These are phyloP conservation scores for Pseudogymnoascus sp. DNA, from an alignment of 2,329 filamentous ascomycete species.

Conservation along the genomic window DNA sequence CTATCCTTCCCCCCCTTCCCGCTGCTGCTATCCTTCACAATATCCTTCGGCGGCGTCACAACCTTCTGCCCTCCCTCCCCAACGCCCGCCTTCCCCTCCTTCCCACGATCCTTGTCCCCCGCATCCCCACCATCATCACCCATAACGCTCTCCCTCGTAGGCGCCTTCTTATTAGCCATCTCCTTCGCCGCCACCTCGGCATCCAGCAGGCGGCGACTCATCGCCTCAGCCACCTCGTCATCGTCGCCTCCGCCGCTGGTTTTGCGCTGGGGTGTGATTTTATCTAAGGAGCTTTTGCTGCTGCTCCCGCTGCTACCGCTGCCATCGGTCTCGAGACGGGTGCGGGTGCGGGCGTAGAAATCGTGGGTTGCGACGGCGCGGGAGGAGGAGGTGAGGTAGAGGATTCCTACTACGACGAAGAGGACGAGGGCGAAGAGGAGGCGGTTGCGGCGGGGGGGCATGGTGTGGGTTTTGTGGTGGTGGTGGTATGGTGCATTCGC, in stretches of 20 bases:
- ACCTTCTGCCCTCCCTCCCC: neutral
- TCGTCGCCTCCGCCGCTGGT: slow-evolving; percentile 42
- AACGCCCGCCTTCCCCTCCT: slow-evolving; percentile 10
- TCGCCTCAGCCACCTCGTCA: slow-evolving; percentile 41
- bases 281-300: slow-evolving; percentile 2
- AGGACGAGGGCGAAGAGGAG: slow-evolving; percentile 56
- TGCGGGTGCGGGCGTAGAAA: slow-evolving; percentile 52
- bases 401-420: slow-evolving; percentile 53
- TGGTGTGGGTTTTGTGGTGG: slow-evolving; percentile 28
- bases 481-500: neutral
- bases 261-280: slow-evolving; percentile 9
- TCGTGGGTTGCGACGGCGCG: slow-evolving; percentile 42
- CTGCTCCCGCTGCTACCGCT: neutral
- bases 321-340: slow-evolving; percentile 38
- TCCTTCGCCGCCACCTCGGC: slow-evolving; percentile 63
- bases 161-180: slow-evolving; percentile 56
- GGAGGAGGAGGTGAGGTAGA: slow-evolving; percentile 62
- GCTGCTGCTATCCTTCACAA: slow-evolving; percentile 53
- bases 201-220: slow-evolving; percentile 54
- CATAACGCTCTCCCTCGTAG: slow-evolving; percentile 45
- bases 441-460: slow-evolving; percentile 66
- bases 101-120: slow-evolving; percentile 27
- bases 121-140: neutral
- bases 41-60: slow-evolving; percentile 22
- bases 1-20: slow-evolving; percentile 30